Conservation (phyloP, 2,329 filamentous ascomycete genomes). For the Sclerotinia minor region DNA sequence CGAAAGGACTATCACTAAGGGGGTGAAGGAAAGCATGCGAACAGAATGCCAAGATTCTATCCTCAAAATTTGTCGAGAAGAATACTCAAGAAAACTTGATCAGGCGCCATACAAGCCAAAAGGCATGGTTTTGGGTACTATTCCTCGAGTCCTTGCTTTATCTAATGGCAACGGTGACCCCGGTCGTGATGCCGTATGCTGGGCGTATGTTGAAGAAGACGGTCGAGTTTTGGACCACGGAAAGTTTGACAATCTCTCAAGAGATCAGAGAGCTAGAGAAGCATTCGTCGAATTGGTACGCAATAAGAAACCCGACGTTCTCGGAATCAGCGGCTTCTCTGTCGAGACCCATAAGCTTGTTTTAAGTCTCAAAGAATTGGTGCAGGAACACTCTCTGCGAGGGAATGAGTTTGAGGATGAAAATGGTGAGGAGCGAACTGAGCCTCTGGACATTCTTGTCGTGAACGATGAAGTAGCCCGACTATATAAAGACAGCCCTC, state of each 20-base stretch:
- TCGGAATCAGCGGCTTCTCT: slow-evolving; percentile 85
- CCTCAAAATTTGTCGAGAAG: slow-evolving; percentile 82
- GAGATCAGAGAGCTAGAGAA: slow-evolving; percentile 65
- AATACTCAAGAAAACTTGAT: slow-evolving; percentile 85
- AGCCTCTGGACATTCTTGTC: slow-evolving; percentile 82
- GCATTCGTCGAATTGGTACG: slow-evolving; percentile 78
- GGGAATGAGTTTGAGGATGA: slow-evolving; percentile 84
- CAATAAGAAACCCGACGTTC: slow-evolving; percentile 81
- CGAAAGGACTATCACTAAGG: slow-evolving; percentile 80
- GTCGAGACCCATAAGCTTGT: slow-evolving; percentile 83
- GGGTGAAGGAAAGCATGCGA: slow-evolving; percentile 90
- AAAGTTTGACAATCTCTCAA: slow-evolving; percentile 76
- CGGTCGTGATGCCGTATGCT: slow-evolving; percentile 76
- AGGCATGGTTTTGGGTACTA: slow-evolving; percentile 84
- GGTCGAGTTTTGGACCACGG: slow-evolving; percentile 86
- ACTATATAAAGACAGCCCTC: slow-evolving; percentile 86
- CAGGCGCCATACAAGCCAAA: slow-evolving; percentile 96
- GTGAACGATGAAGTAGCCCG: slow-evolving; percentile 98
- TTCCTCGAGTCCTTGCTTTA: slow-evolving; percentile 81
- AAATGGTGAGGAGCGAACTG: slow-evolving; percentile 71
- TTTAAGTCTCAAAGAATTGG: slow-evolving; percentile 75
- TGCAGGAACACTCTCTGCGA: slow-evolving; percentile 74
- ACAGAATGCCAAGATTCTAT: slow-evolving; percentile 93
- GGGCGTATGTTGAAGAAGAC: slow-evolving; percentile 92
- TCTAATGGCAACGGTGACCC: slow-evolving; percentile 80